A percentile compares a stretch with the other conserved stretches of the same genome.
Evolutionary conservation across 75 land plant species (phyloP).

Genomic region (Gnetum montanum): DNA sequence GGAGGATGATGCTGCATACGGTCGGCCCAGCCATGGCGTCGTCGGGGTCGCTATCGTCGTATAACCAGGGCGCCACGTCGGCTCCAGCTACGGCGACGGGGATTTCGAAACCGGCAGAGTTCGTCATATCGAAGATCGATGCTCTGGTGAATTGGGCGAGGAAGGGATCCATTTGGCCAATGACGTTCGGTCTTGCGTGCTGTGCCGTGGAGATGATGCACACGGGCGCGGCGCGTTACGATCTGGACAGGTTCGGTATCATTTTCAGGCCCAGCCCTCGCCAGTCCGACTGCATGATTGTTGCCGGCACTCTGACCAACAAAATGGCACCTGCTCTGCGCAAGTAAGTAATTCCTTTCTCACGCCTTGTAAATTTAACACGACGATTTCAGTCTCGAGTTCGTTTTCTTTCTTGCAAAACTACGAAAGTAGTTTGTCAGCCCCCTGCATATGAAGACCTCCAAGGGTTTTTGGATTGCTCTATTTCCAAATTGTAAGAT

Average conservation of each 20-base stretch:
- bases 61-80: slow-evolving; percentile 19
- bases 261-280: slow-evolving; percentile 94
- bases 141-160: slow-evolving; percentile 90
- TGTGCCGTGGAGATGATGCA: slow-evolving; percentile 99
- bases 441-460: no score
- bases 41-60: slow-evolving; percentile 4
- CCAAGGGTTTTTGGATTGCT: no score
- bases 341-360: slow-evolving; percentile 46
- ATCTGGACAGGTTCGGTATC: slow-evolving; percentile 88
- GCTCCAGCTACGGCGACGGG: slow-evolving; percentile 27
- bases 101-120: slow-evolving; percentile 69
- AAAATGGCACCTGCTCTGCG: slow-evolving; percentile 99
- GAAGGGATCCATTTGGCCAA: slow-evolving; percentile 97
- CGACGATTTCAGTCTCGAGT: no score
- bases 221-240: slow-evolving; percentile 91
- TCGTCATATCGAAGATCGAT: slow-evolving; percentile 89
- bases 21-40: slow-evolving; percentile 16
- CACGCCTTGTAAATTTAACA: no score
- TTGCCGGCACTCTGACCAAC: slow-evolving; percentile 97
- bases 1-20: slow-evolving; percentile 22
- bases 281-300: slow-evolving; percentile 97
- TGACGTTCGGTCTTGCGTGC: slow-evolving; percentile 98
- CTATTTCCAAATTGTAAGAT: no score
- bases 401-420: no score
- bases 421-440: no score